Base-by-base conservation (phyloP, 2,329 filamentous ascomycete genomes). In the Sporothrix pallida region DNA sequence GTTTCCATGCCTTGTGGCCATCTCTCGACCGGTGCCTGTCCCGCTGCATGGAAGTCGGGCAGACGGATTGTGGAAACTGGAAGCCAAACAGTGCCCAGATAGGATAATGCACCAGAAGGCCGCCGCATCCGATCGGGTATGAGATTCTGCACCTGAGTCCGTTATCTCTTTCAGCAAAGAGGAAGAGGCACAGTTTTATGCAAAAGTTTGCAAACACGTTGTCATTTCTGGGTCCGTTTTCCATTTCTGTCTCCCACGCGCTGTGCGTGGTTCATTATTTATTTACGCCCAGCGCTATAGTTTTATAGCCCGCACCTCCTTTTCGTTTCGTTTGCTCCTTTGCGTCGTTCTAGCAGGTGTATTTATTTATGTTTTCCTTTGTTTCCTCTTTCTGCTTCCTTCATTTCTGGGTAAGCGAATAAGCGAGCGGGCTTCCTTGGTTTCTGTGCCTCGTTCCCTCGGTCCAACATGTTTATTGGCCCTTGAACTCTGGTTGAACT, bases 201-300 rank as follows among this genome's bases (percentile, higher is more conserved):
- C 50, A 52, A 20, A n/a, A 58, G 12, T 20, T 15, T 9, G 52
- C 42, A 42, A 37, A 5, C 52, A 58, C 68, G 13, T 65, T 46
- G 42, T 46, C 12, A 17, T 20, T 0, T 12, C 17, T 6, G 9
- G 17, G 5, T 37, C 68, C 37, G 52, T 42, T 15, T 52, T 52
- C 48, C n/a, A 17, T 52, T 56, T 56, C 52, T 56, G 5, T 37
- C 31, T 15, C n/a, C 23, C 23, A 52, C 67, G 63, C 44, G 52
- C 31, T 58, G 42, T 63, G 42, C 44, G 44, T 63, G 20, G 60
- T 37, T 37, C 31, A 5, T 37, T 72, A 58, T 52, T 71, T 65
- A 72, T 72, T 67, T 46, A 67, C 26, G 50, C 37, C 46, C 37
- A 42, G 44, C 46, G 48, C 10, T 72, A 72, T 72, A 46, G 54